Percentiles rank a stretch among this genome's conserved stretches.
Conservation (phyloP, 352 stramenopile genomes). For the Pythium utonaiense region DNA sequence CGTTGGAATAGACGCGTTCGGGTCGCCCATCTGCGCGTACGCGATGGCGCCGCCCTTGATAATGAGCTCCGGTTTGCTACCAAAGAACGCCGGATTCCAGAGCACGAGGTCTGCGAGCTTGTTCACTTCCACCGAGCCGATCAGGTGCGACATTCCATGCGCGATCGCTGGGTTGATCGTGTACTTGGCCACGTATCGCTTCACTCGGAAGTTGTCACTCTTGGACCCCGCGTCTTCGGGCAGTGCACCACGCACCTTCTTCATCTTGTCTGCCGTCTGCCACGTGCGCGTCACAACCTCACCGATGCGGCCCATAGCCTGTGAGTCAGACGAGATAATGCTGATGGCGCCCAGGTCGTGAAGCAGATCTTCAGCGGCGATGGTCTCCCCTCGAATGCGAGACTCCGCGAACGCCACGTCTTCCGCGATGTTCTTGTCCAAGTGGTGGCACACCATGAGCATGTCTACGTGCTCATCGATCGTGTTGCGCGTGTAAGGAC, state of each 20-base stretch:
- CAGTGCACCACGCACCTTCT: slow-evolving; percentile 88
- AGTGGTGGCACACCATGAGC: slow-evolving; percentile 98
- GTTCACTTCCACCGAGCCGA: slow-evolving; percentile 90
- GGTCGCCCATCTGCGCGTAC: slow-evolving; percentile 96
- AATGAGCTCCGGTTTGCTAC: slow-evolving; percentile 95
- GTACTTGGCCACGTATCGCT: slow-evolving; percentile 97
- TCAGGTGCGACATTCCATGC: slow-evolving; percentile 95
- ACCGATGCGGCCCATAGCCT: slow-evolving; percentile 96
- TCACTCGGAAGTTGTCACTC: slow-evolving; percentile 94
- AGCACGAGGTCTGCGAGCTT: slow-evolving; percentile 95
- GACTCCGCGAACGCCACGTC: slow-evolving; percentile 98
- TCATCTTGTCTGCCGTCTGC: slow-evolving; percentile 99
- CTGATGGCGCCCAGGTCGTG: slow-evolving; percentile 97
- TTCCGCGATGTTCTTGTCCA: slow-evolving; percentile 94
- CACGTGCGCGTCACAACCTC: slow-evolving; percentile 97
- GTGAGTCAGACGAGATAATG: slow-evolving; percentile 95
- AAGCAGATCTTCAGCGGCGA: slow-evolving; percentile 96
- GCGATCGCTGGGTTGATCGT: slow-evolving; percentile 97
- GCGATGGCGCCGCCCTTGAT: slow-evolving; percentile 95
- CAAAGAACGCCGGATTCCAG: slow-evolving; percentile 95
- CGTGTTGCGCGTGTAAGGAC: slow-evolving; percentile 95
- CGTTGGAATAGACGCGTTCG: slow-evolving; percentile 96
- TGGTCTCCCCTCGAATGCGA: slow-evolving; percentile 96
- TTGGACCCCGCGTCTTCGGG: slow-evolving; percentile 73
- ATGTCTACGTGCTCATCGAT: slow-evolving; percentile 99